Base-by-base conservation (phyloP, 2,329 filamentous ascomycete species). In the Aureobasidium sp. region DNA sequence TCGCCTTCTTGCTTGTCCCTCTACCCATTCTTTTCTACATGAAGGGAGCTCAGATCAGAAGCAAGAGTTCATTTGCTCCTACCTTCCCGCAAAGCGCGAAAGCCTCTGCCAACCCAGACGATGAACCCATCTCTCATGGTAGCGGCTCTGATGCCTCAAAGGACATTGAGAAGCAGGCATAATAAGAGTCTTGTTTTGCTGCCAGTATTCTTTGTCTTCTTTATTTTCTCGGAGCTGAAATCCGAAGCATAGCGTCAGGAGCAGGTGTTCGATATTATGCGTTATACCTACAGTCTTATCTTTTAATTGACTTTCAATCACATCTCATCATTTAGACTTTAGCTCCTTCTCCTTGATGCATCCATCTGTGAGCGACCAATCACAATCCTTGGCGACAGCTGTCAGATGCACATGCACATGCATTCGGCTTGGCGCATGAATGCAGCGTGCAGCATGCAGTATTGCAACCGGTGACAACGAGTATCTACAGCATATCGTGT, bases 21-120 rank as follows among this genome's bases (percentile, higher is more conserved):
- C 72, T 79, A 68, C 77, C 77, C 0, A 63, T 79, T 16, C 55
- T 75, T 6, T 79, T 79, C 65, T 79, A 77, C 54, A 61, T 76
- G 27, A 75, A 71, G 58, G 77, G 78, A 30, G 76, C 72, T 61
- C 74, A 68, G 65, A 78, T 80, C 41, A 67, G 78, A 13, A 71
- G 70, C 44, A 76, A 70, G 66, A 75, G 72, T 34, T 73, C 72
- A 47, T 78, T 77, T 64, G 76, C 77, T 1, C 77, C 77, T 2
- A 71, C 74, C 4, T 66, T 64, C 53, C 63, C 61, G n/a, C n/a
- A n/a, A n/a, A n/a, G n/a, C n/a, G n/a, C n/a, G n/a, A n/a, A n/a
- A n/a, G n/a, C n/a, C n/a, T n/a, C n/a, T n/a, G n/a, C 53, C 13
- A 47, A 54, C 27, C 36, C 39, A 16, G 48, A 57, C 3, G 25